Evolutionary conservation across 1,139 yeast genomes (phyloP).

Genomic region (Pichia cactophila): DNA sequence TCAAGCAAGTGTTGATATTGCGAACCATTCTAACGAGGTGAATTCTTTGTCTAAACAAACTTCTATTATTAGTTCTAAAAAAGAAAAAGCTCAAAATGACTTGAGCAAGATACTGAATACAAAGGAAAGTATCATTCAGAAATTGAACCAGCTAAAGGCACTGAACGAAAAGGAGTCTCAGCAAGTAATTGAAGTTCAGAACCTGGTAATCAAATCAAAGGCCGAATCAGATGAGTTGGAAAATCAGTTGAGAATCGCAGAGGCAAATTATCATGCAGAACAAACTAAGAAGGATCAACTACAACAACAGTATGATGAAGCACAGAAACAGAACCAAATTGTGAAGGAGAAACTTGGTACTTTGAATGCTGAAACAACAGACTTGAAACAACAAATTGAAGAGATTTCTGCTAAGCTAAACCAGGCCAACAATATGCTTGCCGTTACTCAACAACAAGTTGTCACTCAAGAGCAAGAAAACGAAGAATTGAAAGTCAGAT

Average conservation of each 20-base stretch:
- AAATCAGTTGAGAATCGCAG: slow-evolving; percentile 70
- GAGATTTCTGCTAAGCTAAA: slow-evolving; percentile 45
- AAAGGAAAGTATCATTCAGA: slow-evolving; percentile 65
- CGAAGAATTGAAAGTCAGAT: slow-evolving; percentile 38
- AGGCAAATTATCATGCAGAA: slow-evolving; percentile 71
- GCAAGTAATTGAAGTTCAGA: slow-evolving; percentile 66
- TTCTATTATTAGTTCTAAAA: slow-evolving; percentile 58
- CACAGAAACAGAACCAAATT: slow-evolving; percentile 58
- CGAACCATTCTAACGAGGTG: slow-evolving; percentile 79
- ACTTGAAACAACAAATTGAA: slow-evolving; percentile 49
- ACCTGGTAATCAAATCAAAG: slow-evolving; percentile 47
- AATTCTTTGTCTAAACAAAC: slow-evolving; percentile 74
- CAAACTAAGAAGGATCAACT: slow-evolving; percentile 59
- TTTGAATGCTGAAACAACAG: slow-evolving; percentile 59
- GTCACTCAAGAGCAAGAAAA: slow-evolving; percentile 47
- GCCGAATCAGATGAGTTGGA: slow-evolving; percentile 67
- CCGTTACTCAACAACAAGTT: slow-evolving; percentile 64
- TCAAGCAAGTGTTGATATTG: slow-evolving; percentile 76
- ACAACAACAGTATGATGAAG: slow-evolving; percentile 51
- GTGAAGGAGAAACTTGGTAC: slow-evolving; percentile 62
- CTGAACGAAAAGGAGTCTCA: slow-evolving; percentile 75
- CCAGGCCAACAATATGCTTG: slow-evolving; percentile 53
- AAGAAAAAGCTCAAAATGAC: slow-evolving; percentile 70
- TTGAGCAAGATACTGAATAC: slow-evolving; percentile 53
- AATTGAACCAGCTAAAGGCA: slow-evolving; percentile 56